Conservation (phyloP, 257 asterid genomes). For the Anisodus acutangulus region DNA sequence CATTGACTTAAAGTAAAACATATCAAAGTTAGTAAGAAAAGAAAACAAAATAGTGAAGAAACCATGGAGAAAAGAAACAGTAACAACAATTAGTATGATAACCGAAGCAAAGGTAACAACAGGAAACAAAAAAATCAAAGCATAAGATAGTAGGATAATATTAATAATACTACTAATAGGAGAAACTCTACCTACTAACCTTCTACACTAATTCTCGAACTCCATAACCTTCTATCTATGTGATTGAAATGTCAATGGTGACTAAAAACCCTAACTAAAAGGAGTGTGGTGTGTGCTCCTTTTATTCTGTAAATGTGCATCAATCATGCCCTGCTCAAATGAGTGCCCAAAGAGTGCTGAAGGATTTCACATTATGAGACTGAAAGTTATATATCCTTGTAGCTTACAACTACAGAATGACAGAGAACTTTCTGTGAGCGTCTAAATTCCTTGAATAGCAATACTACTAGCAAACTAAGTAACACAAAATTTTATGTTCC, state of each 20-base stretch:
- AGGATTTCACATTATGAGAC: neutral
- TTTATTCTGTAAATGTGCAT: neutral
- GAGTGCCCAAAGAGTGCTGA: neutral
- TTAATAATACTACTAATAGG: too few relatives aligned
- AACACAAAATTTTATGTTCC: neutral
- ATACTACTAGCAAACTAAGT: neutral
- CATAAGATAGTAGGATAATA: too few relatives aligned
- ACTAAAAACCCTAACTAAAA: too few relatives aligned
- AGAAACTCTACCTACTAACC: too few relatives aligned
- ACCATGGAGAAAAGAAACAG: too few relatives aligned
- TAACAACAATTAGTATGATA: too few relatives aligned
- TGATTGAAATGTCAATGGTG: neutral
- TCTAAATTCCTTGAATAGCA: neutral
- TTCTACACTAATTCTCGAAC: too few relatives aligned
- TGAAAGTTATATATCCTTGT: neutral
- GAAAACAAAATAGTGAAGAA: too few relatives aligned
- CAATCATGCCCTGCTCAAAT: neutral
- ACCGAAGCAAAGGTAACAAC: too few relatives aligned
- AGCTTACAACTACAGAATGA: neutral
- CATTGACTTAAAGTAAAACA: too few relatives aligned
- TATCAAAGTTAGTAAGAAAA: too few relatives aligned
- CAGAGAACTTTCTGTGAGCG: neutral
- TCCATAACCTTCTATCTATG: neutral
- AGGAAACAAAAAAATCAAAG: too few relatives aligned
- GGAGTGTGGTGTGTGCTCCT: neutral